Percentiles rank a stretch among this genome's conserved stretches.
Evolutionary conservation across 805 yeast genomes (phyloP).

Genomic region (Komagataella pastoris): DNA sequence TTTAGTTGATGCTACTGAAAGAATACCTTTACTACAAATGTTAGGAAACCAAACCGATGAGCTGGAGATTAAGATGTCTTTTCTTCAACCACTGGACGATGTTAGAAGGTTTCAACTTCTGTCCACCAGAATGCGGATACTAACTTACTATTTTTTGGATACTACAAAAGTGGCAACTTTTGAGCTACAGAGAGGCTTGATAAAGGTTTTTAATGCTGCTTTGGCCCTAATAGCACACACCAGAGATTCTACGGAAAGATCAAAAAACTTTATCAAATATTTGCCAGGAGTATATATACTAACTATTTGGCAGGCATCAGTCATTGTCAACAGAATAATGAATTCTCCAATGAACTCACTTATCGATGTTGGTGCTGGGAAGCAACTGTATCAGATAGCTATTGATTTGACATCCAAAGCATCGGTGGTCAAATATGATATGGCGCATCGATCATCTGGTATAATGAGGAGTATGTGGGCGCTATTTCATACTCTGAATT

Average conservation of each 20-base stretch:
- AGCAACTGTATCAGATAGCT: slow-evolving; percentile 52
- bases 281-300: slow-evolving; percentile 76
- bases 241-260: slow-evolving; percentile 40
- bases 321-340: slow-evolving; percentile 64
- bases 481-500: slow-evolving; percentile 55
- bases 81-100: slow-evolving; percentile 43
- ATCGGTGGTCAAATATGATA: slow-evolving; percentile 80
- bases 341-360: slow-evolving; percentile 62
- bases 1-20: slow-evolving; percentile 51
- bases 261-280: slow-evolving; percentile 54
- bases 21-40: slow-evolving; percentile 62
- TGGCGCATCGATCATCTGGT: slow-evolving; percentile 86
- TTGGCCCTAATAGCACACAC: slow-evolving; percentile 58
- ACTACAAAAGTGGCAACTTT: slow-evolving; percentile 31
- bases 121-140: slow-evolving; percentile 68
- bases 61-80: slow-evolving; percentile 41
- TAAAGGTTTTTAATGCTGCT: slow-evolving; percentile 71
- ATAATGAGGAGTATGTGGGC: slow-evolving; percentile 94
- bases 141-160: slow-evolving; percentile 74
- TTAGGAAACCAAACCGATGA: slow-evolving; percentile 64
- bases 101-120: slow-evolving; percentile 55
- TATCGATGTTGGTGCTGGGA: slow-evolving; percentile 62
- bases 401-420: slow-evolving; percentile 61
- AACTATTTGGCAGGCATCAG: slow-evolving; percentile 86
- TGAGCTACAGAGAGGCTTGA: slow-evolving; percentile 61